Conservation (phyloP, 768 basidiomycete genomes). For the Naganishia antarctica region DNA sequence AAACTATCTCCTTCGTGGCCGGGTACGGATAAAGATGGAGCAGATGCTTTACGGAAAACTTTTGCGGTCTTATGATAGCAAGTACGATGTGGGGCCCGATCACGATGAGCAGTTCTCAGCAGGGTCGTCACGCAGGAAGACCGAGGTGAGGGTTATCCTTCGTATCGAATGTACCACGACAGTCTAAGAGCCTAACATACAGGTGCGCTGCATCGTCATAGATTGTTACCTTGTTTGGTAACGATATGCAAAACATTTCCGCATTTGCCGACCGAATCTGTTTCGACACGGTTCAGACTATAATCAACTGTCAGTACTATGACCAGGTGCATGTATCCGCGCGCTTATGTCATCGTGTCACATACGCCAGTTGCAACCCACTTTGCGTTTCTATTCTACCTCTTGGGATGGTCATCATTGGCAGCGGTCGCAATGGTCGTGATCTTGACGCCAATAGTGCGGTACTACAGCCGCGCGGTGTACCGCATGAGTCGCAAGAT, state of each 20-base stretch:
- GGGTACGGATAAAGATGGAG: slow-evolving; percentile 5
- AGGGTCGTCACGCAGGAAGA: not conserved
- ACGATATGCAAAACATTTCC: slow-evolving; percentile 5
- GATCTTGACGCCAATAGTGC: not conserved
- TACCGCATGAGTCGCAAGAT: slow-evolving; percentile 7
- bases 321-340: no score
- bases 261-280: not conserved
- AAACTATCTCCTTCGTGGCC: slow-evolving; percentile 6
- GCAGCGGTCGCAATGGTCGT: not conserved
- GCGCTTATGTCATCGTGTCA: not conserved
- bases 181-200: not conserved
- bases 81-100: not conserved
- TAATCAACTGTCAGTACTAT: slow-evolving; percentile 4
- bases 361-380: not conserved
- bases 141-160: no score
- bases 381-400: not conserved
- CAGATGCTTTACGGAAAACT: slow-evolving; percentile 12
- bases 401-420: not conserved
- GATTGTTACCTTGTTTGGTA: slow-evolving; percentile 2
- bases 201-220: not conserved
- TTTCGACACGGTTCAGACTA: not conserved
- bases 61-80: not conserved
- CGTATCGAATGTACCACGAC: no score
- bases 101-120: not conserved
- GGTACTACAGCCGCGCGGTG: slow-evolving; percentile 4